These are phyloP conservation scores for Metarhizium brunneum DNA, from an alignment of 2,329 filamentous ascomycete genomes.

Conservation along the genomic window DNA sequence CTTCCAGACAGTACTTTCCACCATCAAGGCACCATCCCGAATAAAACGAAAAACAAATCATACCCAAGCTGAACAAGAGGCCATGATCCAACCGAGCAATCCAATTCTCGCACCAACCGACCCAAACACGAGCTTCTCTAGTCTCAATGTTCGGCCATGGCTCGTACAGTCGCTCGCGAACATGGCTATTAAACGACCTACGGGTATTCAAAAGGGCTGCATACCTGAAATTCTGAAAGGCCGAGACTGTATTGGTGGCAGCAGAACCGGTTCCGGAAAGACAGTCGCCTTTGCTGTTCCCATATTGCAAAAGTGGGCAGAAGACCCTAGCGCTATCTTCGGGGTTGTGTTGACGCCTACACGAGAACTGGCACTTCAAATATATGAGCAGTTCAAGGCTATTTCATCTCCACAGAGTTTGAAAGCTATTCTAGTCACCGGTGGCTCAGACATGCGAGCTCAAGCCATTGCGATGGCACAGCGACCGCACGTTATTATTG, in stretches of 20 bases:
- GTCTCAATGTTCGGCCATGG: constrained; percentile 73
- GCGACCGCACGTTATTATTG: constrained; percentile 85
- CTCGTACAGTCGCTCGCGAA: constrained; percentile 68
- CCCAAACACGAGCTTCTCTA: constrained; percentile 57
- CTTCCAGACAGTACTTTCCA: constrained; percentile 26
- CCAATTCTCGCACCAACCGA: constrained; percentile 43
- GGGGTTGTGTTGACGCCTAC: constrained; percentile 84
- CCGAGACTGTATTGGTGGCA: constrained; percentile 89
- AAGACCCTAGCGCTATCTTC: constrained; percentile 87
- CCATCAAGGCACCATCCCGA: constrained; percentile 43
- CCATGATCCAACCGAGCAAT: constrained; percentile 14
- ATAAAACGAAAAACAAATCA: constrained; percentile 31
- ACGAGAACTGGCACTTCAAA: constrained; percentile 85
- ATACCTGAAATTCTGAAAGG: constrained; percentile 90
- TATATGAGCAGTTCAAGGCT: constrained; percentile 91
- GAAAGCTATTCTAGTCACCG: constrained; percentile 82
- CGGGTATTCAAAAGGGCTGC: constrained; percentile 83
- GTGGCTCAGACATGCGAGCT: constrained; percentile 82
- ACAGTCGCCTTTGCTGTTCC: constrained; percentile 93
- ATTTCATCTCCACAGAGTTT: constrained; percentile 82
- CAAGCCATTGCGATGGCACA: constrained; percentile 79
- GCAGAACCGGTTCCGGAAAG: constrained; percentile 92
- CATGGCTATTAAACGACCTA: constrained; percentile 78
- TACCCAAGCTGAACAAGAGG: constrained; percentile 10
- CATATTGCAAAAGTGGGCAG: constrained; percentile 86